phyloP scores from a whole-genome alignment of 1,284 basidiomycete species.

The Marasmius fiardii region DNA sequence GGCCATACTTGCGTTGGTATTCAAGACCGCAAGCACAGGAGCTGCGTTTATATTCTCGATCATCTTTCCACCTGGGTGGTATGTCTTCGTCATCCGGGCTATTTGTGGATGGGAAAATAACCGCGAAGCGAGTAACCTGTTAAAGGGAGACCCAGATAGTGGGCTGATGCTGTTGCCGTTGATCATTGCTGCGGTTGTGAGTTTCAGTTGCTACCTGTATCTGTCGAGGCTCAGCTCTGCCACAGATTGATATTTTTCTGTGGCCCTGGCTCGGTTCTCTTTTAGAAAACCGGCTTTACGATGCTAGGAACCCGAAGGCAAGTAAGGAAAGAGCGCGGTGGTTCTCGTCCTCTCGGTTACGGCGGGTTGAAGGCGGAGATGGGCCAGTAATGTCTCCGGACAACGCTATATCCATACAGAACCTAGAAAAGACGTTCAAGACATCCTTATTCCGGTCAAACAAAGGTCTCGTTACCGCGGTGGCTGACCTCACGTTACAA shows the following conservation, averaged over 20 bases:
- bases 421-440: constrained; percentile 56
- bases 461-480: constrained; percentile 50
- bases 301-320: constrained; percentile 40
- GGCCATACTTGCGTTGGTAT: constrained; percentile 65
- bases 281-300: constrained; percentile 61
- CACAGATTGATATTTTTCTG: constrained; percentile 63
- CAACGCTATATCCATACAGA: constrained; percentile 56
- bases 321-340: constrained; percentile 6
- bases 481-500: constrained; percentile 60
- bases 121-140: constrained; percentile 44
- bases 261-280: constrained; percentile 65
- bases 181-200: constrained; percentile 60
- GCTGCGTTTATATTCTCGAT: constrained; percentile 61
- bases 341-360: constrained; percentile 19
- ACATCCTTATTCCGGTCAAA: constrained; percentile 34
- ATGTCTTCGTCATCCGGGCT: constrained; percentile 66
- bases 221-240: not conserved
- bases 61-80: constrained; percentile 74
- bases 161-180: constrained; percentile 55
- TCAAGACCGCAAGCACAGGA: constrained; percentile 40
- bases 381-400: constrained; percentile 29
- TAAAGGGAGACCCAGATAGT: constrained; percentile 58
- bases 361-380: not conserved
- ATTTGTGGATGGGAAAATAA: constrained; percentile 67
- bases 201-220: constrained; percentile 20